These are phyloP conservation scores for Butyriboletus loyo DNA, from an alignment of 768 basidiomycete species.

Conservation along the genomic window DNA sequence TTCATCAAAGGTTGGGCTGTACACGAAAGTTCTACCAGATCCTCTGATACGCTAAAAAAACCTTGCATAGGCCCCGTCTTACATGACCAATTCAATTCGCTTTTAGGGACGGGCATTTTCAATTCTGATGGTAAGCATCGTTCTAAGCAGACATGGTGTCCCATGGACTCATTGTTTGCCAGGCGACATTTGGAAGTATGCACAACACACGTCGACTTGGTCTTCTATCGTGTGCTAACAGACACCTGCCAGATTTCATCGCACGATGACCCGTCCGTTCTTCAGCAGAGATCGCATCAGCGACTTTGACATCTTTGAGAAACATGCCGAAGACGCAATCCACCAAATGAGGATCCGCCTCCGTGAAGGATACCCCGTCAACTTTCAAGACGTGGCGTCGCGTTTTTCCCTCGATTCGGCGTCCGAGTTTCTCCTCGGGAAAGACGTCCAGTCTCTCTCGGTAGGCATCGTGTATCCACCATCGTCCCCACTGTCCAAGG, in stretches of 20 bases:
- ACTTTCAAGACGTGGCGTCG: conserved; percentile 42
- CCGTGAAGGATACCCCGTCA: conserved; percentile 37
- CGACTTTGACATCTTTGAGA: conserved; percentile 41
- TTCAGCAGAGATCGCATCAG: conserved; percentile 39
- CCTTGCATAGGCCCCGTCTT: conserved; percentile 23
- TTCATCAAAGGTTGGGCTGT: conserved; percentile 34
- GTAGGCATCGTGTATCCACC: conserved; percentile 38
- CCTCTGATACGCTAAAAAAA: neutral
- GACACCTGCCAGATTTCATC: conserved; percentile 34
- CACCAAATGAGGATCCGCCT: conserved; percentile 32
- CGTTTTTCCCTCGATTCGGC: conserved; percentile 58
- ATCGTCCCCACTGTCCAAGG: conserved; percentile 20
- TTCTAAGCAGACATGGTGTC: neutral
- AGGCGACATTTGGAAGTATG: conserved; percentile 41
- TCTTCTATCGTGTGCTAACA: neutral
- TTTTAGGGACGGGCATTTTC: conserved; percentile 39
- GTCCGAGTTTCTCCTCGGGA: conserved; percentile 54
- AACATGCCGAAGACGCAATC: conserved; percentile 33
- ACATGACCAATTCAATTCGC: conserved; percentile 21
- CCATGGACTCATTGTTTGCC: neutral
- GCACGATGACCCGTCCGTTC: conserved; percentile 42
- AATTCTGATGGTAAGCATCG: conserved; percentile 37
- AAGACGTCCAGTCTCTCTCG: conserved; percentile 34
- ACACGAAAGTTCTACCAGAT: neutral
- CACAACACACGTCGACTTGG: neutral